These are phyloP conservation scores for Leptosphaerulina australis DNA, from an alignment of 2,329 filamentous ascomycete species.

Conservation along the genomic window DNA sequence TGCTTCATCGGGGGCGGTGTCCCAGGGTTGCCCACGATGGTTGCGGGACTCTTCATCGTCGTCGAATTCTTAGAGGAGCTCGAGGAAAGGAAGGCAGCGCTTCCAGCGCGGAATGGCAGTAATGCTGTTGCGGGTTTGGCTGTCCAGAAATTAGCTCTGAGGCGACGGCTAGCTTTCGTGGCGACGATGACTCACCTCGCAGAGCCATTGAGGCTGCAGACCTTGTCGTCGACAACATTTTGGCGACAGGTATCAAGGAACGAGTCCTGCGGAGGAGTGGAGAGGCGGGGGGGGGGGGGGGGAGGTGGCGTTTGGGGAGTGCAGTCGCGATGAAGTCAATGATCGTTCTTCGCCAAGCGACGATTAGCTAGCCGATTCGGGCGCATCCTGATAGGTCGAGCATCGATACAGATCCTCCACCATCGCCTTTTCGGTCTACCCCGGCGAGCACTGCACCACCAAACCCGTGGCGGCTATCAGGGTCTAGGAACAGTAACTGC, in stretches of 20 bases:
- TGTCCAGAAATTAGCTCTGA: slow-evolving; percentile 50
- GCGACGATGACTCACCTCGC: slow-evolving; percentile 54
- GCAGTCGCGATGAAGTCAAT: slow-evolving; percentile 41
- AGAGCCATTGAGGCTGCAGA: slow-evolving; percentile 61
- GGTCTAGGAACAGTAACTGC: neutral
- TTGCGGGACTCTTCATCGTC: slow-evolving; percentile 59
- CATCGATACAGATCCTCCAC: slow-evolving; percentile 21
- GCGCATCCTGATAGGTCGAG: slow-evolving; percentile 41
- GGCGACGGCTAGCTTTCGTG: slow-evolving; percentile 21
- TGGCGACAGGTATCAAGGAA: slow-evolving; percentile 44
- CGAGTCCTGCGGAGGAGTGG: slow-evolving; percentile 44
- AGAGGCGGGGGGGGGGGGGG: slow-evolving; percentile 42
- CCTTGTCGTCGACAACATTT: slow-evolving; percentile 60
- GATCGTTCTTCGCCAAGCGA: slow-evolving; percentile 27
- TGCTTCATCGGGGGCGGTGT: slow-evolving; percentile 60
- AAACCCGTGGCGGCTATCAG: slow-evolving; percentile 15
- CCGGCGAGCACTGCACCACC: slow-evolving; percentile 25
- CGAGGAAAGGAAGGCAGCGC: slow-evolving; percentile 69
- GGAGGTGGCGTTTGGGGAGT: slow-evolving; percentile 40
- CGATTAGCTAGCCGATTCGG: slow-evolving; percentile 40
- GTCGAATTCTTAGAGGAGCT: slow-evolving; percentile 69
- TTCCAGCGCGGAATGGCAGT: slow-evolving; percentile 65
- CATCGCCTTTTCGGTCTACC: slow-evolving; percentile 34
- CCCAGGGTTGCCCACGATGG: slow-evolving; percentile 61
- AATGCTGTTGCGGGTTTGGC: slow-evolving; percentile 70